Evolutionary conservation across 1,284 basidiomycete species (phyloP).

Genomic region (Boletus calvinii): DNA sequence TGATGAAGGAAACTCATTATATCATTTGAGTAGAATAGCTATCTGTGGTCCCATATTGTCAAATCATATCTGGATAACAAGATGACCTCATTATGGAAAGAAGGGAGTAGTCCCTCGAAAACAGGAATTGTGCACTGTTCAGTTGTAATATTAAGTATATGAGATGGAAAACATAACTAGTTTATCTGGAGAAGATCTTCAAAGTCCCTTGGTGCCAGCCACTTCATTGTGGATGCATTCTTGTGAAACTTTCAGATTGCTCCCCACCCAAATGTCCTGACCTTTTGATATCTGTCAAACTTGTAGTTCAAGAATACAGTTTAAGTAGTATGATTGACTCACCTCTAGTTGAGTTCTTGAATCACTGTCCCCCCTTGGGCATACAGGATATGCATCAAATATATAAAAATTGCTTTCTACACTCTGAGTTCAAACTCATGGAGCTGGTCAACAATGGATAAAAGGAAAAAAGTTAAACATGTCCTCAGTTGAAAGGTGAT

Average conservation of each 20-base stretch:
- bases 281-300: constrained; percentile 5
- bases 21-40: constrained; percentile 34
- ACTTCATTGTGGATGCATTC: constrained; percentile 20
- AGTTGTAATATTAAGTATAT: too few species aligned
- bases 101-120: constrained; percentile 35
- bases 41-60: constrained; percentile 35
- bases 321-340: too few species aligned
- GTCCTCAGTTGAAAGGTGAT: too few species aligned
- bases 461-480: too few species aligned
- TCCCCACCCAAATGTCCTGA: constrained; percentile 1
- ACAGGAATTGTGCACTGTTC: constrained; percentile 23
- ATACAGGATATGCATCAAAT: constrained; percentile 22
- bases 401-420: constrained; percentile 25
- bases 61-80: constrained; percentile 31
- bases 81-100: constrained; percentile 22
- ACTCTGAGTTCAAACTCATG: constrained; percentile 7
- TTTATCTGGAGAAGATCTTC: constrained; percentile 35
- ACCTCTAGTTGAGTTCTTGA: constrained; percentile 15
- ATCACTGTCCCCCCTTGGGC: neutral
- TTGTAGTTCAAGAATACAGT: too few species aligned
- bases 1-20: constrained; percentile 10
- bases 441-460: neutral
- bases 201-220: constrained; percentile 13
- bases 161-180: too few species aligned
- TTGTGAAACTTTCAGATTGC: constrained; percentile 14